phyloP scores from a whole-genome alignment of 202 grass and related monocot species.

The Alloteropsis angusta region DNA sequence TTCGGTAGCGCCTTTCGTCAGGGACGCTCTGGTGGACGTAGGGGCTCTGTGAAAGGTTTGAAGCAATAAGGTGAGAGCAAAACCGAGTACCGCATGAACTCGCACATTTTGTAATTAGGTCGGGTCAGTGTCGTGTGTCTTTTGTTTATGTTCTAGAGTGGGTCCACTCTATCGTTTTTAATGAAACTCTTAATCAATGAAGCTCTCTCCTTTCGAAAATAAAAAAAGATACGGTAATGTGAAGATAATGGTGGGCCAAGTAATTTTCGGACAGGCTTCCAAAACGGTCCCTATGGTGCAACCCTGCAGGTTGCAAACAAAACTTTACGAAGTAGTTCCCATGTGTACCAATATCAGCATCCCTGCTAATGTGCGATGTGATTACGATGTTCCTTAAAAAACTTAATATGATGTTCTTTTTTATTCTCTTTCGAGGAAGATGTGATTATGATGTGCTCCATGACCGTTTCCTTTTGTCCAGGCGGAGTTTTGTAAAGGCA shows the following conservation, averaged over 20 bases:
- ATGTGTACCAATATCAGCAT: constrained; percentile 13
- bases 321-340: constrained; percentile 1
- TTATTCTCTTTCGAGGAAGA: background rate
- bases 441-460: constrained; percentile 1
- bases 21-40: too few species aligned
- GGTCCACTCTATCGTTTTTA: too few species aligned
- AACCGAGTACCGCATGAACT: too few species aligned
- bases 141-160: too few species aligned
- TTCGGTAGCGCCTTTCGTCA: too few species aligned
- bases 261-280: background rate
- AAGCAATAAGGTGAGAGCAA: too few species aligned
- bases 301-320: background rate
- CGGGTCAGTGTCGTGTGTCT: too few species aligned
- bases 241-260: background rate
- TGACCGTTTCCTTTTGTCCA: background rate
- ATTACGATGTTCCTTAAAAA: background rate
- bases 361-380: background rate
- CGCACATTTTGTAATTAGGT: too few species aligned
- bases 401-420: too few species aligned
- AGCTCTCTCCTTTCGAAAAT: too few species aligned
- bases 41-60: too few species aligned
- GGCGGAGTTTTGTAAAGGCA: background rate
- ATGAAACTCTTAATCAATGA: too few species aligned
- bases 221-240: background rate
- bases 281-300: background rate